Evolutionary conservation across 177 flowering plant genomes (phyloP).

Genomic region (Vitis hybrid): DNA sequence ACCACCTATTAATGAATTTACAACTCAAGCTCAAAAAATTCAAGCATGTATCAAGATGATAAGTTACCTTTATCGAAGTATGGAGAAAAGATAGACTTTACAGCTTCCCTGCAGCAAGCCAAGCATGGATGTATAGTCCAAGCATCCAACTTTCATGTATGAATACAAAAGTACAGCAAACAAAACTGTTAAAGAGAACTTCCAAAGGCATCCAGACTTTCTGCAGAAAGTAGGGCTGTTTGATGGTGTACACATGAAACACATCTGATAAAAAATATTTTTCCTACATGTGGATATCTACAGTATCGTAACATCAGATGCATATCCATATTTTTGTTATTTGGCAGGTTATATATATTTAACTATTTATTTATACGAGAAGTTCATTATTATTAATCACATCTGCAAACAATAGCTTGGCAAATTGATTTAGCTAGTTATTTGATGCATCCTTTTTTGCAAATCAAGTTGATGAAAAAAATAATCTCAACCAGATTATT

Average conservation of each 20-base stretch:
- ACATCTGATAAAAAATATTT: neutral
- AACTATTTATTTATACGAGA: too few species aligned
- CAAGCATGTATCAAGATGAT: neutral
- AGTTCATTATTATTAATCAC: neutral
- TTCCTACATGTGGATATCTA: neutral
- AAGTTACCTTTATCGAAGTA: conserved; percentile 68
- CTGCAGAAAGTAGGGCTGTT: too few species aligned
- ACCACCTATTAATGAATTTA: conserved; percentile 3
- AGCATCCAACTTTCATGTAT: conserved; percentile 5
- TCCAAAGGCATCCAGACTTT: neutral
- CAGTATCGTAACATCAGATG: too few species aligned
- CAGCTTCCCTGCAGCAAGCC: conserved; percentile 66
- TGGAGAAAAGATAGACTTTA: conserved; percentile 54
- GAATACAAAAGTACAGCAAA: neutral
- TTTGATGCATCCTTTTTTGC: neutral
- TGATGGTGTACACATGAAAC: neutral
- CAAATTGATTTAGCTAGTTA: neutral
- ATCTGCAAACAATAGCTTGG: neutral
- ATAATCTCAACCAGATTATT: neutral
- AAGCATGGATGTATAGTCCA: conserved; percentile 16
- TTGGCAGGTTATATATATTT: too few species aligned
- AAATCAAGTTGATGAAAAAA: neutral
- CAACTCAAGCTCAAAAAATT: too few species aligned
- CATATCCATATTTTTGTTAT: too few species aligned
- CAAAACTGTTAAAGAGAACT: neutral